These are phyloP conservation scores for Alternaria conjuncta DNA, from an alignment of 2,329 filamentous ascomycete species.

Conservation along the genomic window DNA sequence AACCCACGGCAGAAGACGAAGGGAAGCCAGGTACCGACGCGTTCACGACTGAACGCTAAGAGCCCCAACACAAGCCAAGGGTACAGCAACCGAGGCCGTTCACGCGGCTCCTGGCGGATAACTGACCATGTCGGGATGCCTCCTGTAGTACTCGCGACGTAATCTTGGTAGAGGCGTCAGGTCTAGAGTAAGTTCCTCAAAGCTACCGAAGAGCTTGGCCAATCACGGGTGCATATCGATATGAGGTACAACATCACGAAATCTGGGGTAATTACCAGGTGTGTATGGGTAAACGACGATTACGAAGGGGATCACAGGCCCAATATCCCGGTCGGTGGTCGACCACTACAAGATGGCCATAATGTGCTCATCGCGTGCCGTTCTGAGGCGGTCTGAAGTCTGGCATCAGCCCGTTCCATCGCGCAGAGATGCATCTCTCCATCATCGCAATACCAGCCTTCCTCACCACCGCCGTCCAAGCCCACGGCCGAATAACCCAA, in stretches of 20 bases:
- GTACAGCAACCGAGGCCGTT: neutral
- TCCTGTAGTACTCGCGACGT: too few relatives aligned
- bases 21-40: neutral
- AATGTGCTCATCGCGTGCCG: too few relatives aligned
- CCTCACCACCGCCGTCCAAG: neutral
- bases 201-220: neutral
- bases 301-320: too few relatives aligned
- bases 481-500: slow-evolving; percentile 32
- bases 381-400: too few relatives aligned
- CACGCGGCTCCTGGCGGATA: too few relatives aligned
- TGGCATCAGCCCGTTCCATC: too few relatives aligned
- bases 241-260: slow-evolving; percentile 15
- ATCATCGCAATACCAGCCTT: neutral
- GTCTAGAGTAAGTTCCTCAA: neutral
- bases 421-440: too few relatives aligned
- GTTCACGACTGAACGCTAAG: neutral
- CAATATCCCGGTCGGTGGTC: neutral
- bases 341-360: neutral
- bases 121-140: too few relatives aligned
- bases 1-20: neutral
- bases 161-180: neutral
- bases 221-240: slow-evolving; percentile 14
- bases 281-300: neutral
- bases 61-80: neutral
- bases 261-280: slow-evolving; percentile 20